Evolutionary conservation across 192 early-diverging fungal genomes (phyloP).

Genomic region (Allomyces macrogynus): DNA sequence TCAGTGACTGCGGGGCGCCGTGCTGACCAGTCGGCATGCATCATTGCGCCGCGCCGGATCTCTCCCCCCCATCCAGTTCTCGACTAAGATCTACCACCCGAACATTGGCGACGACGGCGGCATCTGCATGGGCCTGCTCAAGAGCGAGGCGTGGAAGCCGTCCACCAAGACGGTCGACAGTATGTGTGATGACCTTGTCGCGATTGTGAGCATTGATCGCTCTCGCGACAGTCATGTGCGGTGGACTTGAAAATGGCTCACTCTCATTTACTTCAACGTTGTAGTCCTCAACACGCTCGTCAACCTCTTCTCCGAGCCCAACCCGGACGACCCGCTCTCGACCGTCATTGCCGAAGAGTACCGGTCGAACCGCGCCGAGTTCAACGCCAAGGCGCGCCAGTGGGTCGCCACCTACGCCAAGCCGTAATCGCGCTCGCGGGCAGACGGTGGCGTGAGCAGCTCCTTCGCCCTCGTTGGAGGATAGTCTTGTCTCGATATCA

Average conservation of each 20-base stretch:
- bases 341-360: constrained; percentile 51
- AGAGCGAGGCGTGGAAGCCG: constrained; percentile 71
- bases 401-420: constrained; percentile 28
- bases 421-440: background rate
- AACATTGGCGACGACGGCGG: constrained; percentile 64
- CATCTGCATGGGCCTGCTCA: constrained; percentile 53
- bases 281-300: constrained; percentile 41
- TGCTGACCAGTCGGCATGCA: background rate
- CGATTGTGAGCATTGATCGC: background rate
- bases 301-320: constrained; percentile 45
- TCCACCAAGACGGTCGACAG: constrained; percentile 46
- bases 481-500: too few species aligned
- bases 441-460: too few species aligned
- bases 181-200: constrained; percentile 9
- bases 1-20: background rate
- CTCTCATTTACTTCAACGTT: background rate
- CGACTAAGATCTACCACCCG: constrained; percentile 64
- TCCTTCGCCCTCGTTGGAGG: too few species aligned
- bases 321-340: constrained; percentile 65
- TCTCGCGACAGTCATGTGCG: background rate
- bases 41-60: background rate
- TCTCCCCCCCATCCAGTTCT: constrained; percentile 53
- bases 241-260: background rate
- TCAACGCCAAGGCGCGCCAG: constrained; percentile 49
- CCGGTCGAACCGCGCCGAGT: constrained; percentile 35